Conservation (phyloP, 768 basidiomycete genomes). For the Neoboletus brunneissimus region DNA sequence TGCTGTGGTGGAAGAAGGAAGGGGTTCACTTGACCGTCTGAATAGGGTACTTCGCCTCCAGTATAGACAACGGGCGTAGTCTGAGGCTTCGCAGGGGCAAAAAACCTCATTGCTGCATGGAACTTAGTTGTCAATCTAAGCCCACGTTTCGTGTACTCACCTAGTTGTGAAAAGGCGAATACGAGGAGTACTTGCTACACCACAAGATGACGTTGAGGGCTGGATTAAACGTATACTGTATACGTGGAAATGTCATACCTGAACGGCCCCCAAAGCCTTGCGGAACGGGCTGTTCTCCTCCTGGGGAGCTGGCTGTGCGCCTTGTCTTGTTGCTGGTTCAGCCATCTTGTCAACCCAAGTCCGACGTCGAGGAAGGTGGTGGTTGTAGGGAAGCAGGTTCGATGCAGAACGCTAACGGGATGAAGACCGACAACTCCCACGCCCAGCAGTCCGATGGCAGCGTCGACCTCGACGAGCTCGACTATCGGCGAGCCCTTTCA, state of each 20-base stretch:
- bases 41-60: constrained; percentile 11
- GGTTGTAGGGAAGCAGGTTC: neutral
- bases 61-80: constrained; percentile 30
- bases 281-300: constrained; percentile 37
- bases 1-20: constrained; percentile 53
- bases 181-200: constrained; percentile 65
- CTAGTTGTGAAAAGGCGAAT: constrained; percentile 64
- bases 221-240: neutral
- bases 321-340: constrained; percentile 25
- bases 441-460: constrained; percentile 1
- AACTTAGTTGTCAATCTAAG: neutral
- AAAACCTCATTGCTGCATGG: constrained; percentile 43
- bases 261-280: constrained; percentile 38
- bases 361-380: constrained; percentile 4
- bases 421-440: constrained; percentile 22
- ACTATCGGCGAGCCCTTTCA: constrained; percentile 32
- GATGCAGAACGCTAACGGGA: neutral
- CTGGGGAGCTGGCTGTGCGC: constrained; percentile 16
- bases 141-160: constrained; percentile 35
- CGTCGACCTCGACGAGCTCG: constrained; percentile 27
- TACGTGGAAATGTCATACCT: constrained; percentile 35
- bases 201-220: constrained; percentile 5
- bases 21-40: constrained; percentile 40
- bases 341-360: constrained; percentile 18
- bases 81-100: constrained; percentile 36